phyloP scores from a whole-genome alignment of 805 yeast species.

The Sugiyamaella valdiviana region DNA sequence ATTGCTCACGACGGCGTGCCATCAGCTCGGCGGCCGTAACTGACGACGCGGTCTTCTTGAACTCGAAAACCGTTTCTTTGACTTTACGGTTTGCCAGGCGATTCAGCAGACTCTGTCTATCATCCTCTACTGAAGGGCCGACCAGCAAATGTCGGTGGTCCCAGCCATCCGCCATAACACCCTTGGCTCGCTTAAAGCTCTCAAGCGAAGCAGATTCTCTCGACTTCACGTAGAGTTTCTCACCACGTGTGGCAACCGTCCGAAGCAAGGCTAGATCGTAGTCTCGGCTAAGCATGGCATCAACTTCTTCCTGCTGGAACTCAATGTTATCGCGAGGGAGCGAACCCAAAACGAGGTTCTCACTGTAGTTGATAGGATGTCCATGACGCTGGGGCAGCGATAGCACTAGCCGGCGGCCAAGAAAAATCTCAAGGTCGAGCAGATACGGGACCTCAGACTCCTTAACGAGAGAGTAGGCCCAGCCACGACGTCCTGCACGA shows the following conservation, averaged over 20 bases:
- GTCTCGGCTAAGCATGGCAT: slow-evolving; percentile 51
- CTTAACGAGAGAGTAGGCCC: slow-evolving; percentile 89
- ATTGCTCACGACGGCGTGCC: slow-evolving; percentile 77
- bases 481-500: slow-evolving; percentile 95
- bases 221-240: slow-evolving; percentile 76
- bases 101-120: slow-evolving; percentile 64
- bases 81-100: slow-evolving; percentile 60
- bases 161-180: slow-evolving; percentile 62
- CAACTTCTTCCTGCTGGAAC: slow-evolving; percentile 62
- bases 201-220: slow-evolving; percentile 81
- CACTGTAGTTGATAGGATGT: slow-evolving; percentile 61
- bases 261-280: slow-evolving; percentile 61
- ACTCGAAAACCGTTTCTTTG: slow-evolving; percentile 93
- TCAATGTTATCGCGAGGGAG: slow-evolving; percentile 72
- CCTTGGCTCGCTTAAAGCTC: slow-evolving; percentile 80
- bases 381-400: slow-evolving; percentile 32
- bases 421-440: slow-evolving; percentile 80
- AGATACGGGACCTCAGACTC: slow-evolving; percentile 86
- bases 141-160: slow-evolving; percentile 79
- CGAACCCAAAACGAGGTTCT: slow-evolving; percentile 75
- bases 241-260: slow-evolving; percentile 80
- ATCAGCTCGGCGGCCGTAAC: slow-evolving; percentile 62
- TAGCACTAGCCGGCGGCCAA: slow-evolving; percentile 73
- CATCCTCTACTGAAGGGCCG: slow-evolving; percentile 46
- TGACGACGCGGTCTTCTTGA: slow-evolving; percentile 41